Base-by-base conservation (phyloP, 305 asterid genomes). In the Ilex paraguariensis region DNA sequence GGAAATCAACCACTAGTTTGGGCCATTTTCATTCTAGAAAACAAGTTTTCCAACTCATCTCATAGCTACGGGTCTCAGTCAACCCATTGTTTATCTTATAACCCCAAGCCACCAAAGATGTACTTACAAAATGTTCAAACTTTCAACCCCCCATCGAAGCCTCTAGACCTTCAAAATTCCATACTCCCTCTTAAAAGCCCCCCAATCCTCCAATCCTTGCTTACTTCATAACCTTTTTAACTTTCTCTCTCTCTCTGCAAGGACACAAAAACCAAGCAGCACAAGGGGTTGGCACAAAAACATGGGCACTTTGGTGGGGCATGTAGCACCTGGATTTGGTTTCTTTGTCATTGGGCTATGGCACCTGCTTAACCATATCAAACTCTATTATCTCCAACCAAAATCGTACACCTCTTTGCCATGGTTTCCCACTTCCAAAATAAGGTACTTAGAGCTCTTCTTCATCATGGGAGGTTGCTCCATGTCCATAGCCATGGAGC, bases 241-340 rank as follows among this genome's bases (percentile, higher is more conserved):
- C 28, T 45, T 13, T 15, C 55, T 54, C n/a, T 31, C 39, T 54
- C 31, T 16, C 54, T 31, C 54, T 21, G 48, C 54, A 31, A 50
- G n/a, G 0, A 10, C 28, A 63, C 3, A 9, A 54, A 39, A 45
- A 32, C 39, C 15, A 11, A 12, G 2, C 57, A 40, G 10, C 52
- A 64, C 58, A 31, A 36, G 28, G 28, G 28, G 28, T 21, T 21
- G 28, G 44, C 3, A 52, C 7, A 31, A 36, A 21, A 49, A 70
- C 6, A 89, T 89, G 96, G 96, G 96, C 42, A 75, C 79, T 61
- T 65, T 81, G 63, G 58, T 82, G 44, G 96, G 96, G 4, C 96
- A 89, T 62, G 95, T 86, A 56, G 87, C 84, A 68, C 96, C 96
- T 3, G 96, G 96, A 17, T 77, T 86, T 39, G 93, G 84, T 56